These are phyloP conservation scores for Leccinellum albellum DNA, from an alignment of 768 basidiomycete genomes.

Conservation along the genomic window DNA sequence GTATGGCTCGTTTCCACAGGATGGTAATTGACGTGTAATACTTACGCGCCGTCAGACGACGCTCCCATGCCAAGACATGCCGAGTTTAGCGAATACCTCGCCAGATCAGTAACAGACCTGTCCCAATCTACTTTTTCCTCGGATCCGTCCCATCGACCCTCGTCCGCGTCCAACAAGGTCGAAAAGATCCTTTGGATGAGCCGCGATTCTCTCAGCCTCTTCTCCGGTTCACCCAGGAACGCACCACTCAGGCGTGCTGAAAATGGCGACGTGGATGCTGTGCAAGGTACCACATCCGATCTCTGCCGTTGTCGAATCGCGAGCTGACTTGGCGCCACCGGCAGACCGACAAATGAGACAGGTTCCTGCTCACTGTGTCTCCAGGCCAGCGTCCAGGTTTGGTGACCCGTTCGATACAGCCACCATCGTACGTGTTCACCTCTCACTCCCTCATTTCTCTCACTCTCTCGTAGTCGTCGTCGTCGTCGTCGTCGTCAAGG, in stretches of 20 bases:
- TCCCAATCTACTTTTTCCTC: conserved; percentile 4
- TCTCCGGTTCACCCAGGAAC: conserved; percentile 17
- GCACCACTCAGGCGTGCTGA: conserved; percentile 10
- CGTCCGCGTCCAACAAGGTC: conserved; percentile 28
- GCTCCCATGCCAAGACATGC: conserved; percentile 9
- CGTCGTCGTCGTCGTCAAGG: not conserved
- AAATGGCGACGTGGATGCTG: conserved; percentile 15
- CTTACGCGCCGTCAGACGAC: conserved; percentile 10
- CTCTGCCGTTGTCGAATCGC: not conserved
- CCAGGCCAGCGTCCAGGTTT: conserved; percentile 13
- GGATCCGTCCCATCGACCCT: conserved; percentile 18
- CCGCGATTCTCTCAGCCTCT: conserved; percentile 28
- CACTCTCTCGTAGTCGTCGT: conserved; percentile 15
- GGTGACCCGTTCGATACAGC: conserved; percentile 21
- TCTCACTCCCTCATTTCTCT: conserved; percentile 14
- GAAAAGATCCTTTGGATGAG: conserved; percentile 31
- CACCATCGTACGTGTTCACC: conserved; percentile 14
- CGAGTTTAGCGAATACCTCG: not conserved
- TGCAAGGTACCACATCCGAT: conserved; percentile 20
- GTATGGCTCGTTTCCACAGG: conserved; percentile 9
- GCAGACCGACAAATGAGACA: conserved; percentile 20
- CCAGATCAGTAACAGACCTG: not conserved
- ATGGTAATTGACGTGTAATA: not conserved
- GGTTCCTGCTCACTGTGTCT: conserved; percentile 2
- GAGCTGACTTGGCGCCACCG: not conserved